Evolutionary conservation across 176 grass and related monocot genomes (phyloP).

Genomic region (Phoenix dactylifera): DNA sequence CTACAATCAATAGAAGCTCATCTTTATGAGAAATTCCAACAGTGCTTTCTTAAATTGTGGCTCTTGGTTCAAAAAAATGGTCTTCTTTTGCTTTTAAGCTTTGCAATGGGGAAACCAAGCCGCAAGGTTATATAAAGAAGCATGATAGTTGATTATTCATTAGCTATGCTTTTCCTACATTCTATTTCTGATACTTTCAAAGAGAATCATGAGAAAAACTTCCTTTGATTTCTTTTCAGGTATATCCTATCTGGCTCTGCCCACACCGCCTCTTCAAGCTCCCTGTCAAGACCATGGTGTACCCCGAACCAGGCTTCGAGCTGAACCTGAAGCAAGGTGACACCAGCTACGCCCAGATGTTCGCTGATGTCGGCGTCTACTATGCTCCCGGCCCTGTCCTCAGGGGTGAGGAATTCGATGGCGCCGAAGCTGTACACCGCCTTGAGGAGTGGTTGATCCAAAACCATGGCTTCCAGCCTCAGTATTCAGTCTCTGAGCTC

Average conservation of each 20-base stretch:
- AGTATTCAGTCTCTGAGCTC: conserved; percentile 85
- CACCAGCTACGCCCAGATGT: conserved; percentile 82
- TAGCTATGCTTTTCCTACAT: too few species aligned
- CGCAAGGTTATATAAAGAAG: too few species aligned
- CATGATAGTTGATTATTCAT: too few species aligned
- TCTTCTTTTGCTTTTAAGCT: too few species aligned
- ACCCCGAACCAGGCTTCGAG: conserved; percentile 76
- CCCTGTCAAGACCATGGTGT: conserved; percentile 87
- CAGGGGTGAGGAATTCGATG: conserved; percentile 63
- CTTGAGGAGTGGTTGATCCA: conserved; percentile 87
- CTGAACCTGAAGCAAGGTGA: conserved; percentile 79
- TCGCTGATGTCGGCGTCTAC: conserved; percentile 81
- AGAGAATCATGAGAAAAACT: too few species aligned
- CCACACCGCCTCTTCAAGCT: conserved; percentile 90
- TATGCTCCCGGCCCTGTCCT: conserved; percentile 55
- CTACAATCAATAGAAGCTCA: too few species aligned
- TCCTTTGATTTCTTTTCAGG: conserved; percentile 18
- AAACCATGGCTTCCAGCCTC: conserved; percentile 95
- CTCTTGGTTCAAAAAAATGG: too few species aligned
- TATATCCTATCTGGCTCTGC: conserved; percentile 90
- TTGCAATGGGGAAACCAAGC: too few species aligned
- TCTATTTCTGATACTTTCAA: too few species aligned
- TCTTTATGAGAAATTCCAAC: too few species aligned
- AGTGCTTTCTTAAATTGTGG: too few species aligned
- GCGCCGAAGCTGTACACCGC: conserved; percentile 43